Base-by-base conservation (phyloP, 805 yeast species). In the Metschnikowia drakensbergensis region DNA sequence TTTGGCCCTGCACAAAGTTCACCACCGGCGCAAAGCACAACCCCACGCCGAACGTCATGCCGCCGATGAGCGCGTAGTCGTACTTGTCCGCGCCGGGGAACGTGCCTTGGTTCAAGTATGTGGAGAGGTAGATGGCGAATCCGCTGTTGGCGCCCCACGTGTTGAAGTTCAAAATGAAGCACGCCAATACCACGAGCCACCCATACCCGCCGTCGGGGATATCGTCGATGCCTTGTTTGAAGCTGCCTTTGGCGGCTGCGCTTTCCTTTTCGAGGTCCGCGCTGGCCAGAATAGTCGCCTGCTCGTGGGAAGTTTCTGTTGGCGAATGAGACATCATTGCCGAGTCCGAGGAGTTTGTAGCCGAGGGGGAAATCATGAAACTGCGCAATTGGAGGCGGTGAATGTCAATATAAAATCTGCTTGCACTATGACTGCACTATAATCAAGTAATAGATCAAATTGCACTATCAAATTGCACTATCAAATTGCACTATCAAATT, bases 111-210 rank as follows among this genome's bases (percentile, higher is more conserved):
- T 76, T 74, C 25, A 84, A 53, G 58, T 83, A 86, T 53, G 72
- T 74, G 1, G 85, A 74, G 26, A 85, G 66, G 54, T 81, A 83
- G 4, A 86, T 75, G 28, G 88, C 84, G 59, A 75, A 86, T 3
- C 83, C 85, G 5, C 81, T 68, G 54, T 84, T 84, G 54, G 85
- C 77, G 11, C 94, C 94, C 91, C 92, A 86, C 0, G 88, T 78
- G 34, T 77, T 71, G 53, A 81, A 76, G 61, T 81, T 80, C 36
- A 81, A 66, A 3, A 80, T 45, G 28, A 73, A 66, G 3, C 79
- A 74, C 10, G 82, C 79, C 11, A 77, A 51, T 10, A 79, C 76
- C 22, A 83, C 71, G 0, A 84, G 80, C 86, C 88, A 82, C 1
- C 86, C 88, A 48, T 79, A 76, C 2, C 89, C 89, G 38, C 82